Evolutionary conservation across 257 asterid genomes (phyloP).

Genomic region (Capsicum chinense): DNA sequence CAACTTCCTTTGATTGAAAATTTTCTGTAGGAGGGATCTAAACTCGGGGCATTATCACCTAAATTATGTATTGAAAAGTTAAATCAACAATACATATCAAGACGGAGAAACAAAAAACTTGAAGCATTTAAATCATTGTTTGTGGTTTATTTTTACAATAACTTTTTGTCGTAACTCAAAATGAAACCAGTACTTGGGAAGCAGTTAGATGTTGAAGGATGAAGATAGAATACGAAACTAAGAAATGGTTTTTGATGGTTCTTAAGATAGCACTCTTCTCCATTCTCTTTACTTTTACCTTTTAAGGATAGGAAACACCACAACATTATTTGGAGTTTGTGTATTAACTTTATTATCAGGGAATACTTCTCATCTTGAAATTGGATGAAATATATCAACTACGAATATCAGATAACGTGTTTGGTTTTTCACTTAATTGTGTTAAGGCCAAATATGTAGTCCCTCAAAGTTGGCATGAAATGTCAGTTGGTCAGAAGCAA

Average conservation of each 20-base stretch:
- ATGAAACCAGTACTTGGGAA: not conserved
- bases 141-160: not conserved
- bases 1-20: not conserved
- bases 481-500: slow-evolving; percentile 16
- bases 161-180: not conserved
- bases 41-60: not conserved
- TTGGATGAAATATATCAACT: not conserved
- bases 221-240: not conserved
- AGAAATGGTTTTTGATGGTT: not conserved
- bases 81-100: not conserved
- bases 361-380: not conserved
- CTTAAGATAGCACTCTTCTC: not conserved
- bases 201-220: not conserved
- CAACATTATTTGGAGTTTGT: not conserved
- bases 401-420: not conserved
- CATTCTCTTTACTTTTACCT: not conserved
- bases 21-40: not conserved
- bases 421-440: slow-evolving; percentile 4
- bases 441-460: not conserved
- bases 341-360: not conserved
- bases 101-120: not conserved
- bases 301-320: not conserved
- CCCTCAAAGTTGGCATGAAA: slow-evolving; percentile 2
- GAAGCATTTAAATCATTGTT: not conserved
- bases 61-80: not conserved